These are phyloP conservation scores for Helichrysum umbraculigerum DNA, from an alignment of 129 eudicot genomes.

Conservation along the genomic window DNA sequence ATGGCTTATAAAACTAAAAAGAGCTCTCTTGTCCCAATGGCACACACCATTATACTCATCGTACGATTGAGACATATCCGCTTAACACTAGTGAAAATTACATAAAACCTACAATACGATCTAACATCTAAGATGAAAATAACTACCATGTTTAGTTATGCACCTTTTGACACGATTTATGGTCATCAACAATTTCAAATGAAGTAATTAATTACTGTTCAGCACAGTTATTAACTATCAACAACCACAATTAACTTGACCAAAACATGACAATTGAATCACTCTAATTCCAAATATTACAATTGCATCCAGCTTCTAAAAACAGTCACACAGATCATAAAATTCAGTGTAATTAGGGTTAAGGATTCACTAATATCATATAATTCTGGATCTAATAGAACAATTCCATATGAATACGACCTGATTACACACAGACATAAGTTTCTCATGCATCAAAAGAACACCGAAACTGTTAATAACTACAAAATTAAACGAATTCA, in stretches of 20 bases:
- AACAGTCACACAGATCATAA: slow-evolving; percentile 13
- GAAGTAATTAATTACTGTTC: background rate
- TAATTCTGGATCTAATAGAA: slow-evolving; percentile 22
- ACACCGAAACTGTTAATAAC: background rate
- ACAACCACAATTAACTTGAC: background rate
- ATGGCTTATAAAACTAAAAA: slow-evolving; percentile 19
- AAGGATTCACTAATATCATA: background rate
- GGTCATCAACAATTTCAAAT: slow-evolving; percentile 14
- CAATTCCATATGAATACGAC: background rate
- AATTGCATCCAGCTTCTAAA: slow-evolving; percentile 14
- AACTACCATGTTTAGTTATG: background rate
- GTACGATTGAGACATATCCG: slow-evolving; percentile 3
- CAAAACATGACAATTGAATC: background rate
- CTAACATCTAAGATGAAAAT: background rate
- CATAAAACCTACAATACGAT: slow-evolving; percentile 1
- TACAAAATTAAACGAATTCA: background rate
- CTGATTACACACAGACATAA: background rate
- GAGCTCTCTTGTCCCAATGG: slow-evolving; percentile 4
- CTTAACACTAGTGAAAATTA: slow-evolving; percentile 9
- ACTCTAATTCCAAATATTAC: background rate
- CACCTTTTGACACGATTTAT: background rate
- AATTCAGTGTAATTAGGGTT: background rate
- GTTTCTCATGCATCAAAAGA: slow-evolving; percentile 5
- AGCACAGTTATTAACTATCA: background rate
- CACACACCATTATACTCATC: background rate